phyloP scores from a whole-genome alignment of 2,329 filamentous ascomycete species.

The Penicillium crustosum region DNA sequence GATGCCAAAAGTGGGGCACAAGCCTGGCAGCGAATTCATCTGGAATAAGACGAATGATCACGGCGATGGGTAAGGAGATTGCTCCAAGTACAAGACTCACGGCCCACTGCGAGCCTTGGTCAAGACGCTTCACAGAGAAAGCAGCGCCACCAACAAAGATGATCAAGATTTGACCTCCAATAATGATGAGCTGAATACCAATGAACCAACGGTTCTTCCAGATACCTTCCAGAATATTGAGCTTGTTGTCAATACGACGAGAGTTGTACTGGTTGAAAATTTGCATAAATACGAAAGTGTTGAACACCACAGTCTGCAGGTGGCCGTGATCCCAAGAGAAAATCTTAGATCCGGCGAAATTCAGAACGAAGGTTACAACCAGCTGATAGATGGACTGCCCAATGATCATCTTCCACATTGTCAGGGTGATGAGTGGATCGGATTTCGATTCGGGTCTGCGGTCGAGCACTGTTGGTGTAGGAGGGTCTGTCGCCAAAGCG shows the following conservation, averaged over 20 bases:
- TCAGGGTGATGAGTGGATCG: constrained; percentile 47
- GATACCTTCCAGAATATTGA: constrained; percentile 48
- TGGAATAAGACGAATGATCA: constrained; percentile 60
- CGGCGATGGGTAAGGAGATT: constrained; percentile 65
- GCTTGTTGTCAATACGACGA: constrained; percentile 45
- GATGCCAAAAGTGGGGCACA: constrained; percentile 41
- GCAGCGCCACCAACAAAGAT: constrained; percentile 68
- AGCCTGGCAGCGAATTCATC: constrained; percentile 53
- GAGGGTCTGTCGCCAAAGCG: constrained; percentile 64
- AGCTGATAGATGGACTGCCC: constrained; percentile 47
- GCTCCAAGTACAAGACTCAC: constrained; percentile 68
- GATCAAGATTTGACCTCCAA: constrained; percentile 70
- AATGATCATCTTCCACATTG: constrained; percentile 50
- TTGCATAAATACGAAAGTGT: constrained; percentile 50
- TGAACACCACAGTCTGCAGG: constrained; percentile 44
- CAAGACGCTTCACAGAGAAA: constrained; percentile 62
- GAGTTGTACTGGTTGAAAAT: constrained; percentile 54
- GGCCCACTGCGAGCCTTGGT: constrained; percentile 65
- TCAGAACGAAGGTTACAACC: constrained; percentile 43
- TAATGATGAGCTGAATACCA: constrained; percentile 64
- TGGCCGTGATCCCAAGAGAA: constrained; percentile 32
- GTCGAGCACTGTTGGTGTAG: constrained; percentile 57
- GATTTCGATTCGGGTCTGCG: constrained; percentile 51
- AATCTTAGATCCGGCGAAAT: constrained; percentile 47
- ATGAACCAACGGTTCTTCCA: constrained; percentile 51